Conservation (phyloP, 2,329 filamentous ascomycete species). For the Clarireedia homoeocarpa region DNA sequence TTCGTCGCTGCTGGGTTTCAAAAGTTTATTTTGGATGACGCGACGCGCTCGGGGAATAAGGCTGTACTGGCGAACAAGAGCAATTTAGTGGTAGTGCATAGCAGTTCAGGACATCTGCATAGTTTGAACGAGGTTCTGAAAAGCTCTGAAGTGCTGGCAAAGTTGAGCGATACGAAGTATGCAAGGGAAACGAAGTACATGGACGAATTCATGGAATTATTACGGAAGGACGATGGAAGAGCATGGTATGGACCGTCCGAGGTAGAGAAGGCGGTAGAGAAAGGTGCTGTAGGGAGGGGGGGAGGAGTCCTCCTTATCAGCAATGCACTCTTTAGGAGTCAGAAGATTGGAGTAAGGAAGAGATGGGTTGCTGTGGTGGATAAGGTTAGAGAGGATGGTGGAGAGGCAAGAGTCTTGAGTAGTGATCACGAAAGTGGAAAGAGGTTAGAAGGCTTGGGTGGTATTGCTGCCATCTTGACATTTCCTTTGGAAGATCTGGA, state of each 20-base stretch:
- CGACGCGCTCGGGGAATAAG: slow-evolving; percentile 55
- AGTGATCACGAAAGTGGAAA: slow-evolving; percentile 91
- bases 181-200: slow-evolving; percentile 75
- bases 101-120: slow-evolving; percentile 79
- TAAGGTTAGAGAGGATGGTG: slow-evolving; percentile 76
- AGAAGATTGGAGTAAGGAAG: slow-evolving; percentile 75
- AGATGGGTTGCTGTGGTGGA: slow-evolving; percentile 92
- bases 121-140: slow-evolving; percentile 81
- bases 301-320: slow-evolving; percentile 75
- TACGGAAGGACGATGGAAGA: slow-evolving; percentile 55
- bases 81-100: slow-evolving; percentile 67
- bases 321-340: slow-evolving; percentile 78
- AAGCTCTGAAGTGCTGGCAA: slow-evolving; percentile 66
- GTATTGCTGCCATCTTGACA: slow-evolving; percentile 83
- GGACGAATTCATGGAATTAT: slow-evolving; percentile 70
- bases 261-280: slow-evolving; percentile 64
- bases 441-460: slow-evolving; percentile 30
- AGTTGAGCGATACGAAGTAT: slow-evolving; percentile 82
- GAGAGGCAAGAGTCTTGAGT: slow-evolving; percentile 82
- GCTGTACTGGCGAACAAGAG: slow-evolving; percentile 55
- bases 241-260: slow-evolving; percentile 75
- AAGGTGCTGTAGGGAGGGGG: slow-evolving; percentile 83
- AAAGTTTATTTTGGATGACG: slow-evolving; percentile 62
- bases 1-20: slow-evolving; percentile 80
- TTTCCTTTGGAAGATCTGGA: slow-evolving; percentile 81